Percentiles rank a stretch among this genome's conserved stretches.
phyloP scores from a whole-genome alignment of 768 basidiomycete genomes.

The Naganishia onofrii region DNA sequence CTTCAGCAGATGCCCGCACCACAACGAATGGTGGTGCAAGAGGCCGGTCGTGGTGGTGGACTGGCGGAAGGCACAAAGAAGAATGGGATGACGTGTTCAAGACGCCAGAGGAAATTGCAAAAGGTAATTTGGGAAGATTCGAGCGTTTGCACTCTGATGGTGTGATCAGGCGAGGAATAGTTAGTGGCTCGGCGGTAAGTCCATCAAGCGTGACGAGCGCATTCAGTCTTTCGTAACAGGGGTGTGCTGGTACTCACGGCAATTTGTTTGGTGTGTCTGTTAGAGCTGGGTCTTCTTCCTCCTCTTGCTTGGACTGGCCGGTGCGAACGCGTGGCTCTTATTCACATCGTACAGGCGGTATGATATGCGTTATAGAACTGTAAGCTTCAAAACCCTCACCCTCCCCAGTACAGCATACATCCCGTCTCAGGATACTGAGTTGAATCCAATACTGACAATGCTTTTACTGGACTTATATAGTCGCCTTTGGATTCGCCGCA shows the following conservation, averaged over 20 bases:
- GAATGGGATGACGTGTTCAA: constrained; percentile 26
- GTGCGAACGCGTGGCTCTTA: constrained; percentile 46
- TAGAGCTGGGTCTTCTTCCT: constrained; percentile 33
- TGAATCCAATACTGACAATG: too few relatives aligned
- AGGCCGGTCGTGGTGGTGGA: neutral
- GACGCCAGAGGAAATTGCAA: constrained; percentile 16
- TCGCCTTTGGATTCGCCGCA: constrained; percentile 44
- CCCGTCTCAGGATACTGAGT: too few relatives aligned
- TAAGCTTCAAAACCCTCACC: constrained; percentile 25
- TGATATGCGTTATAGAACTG: constrained; percentile 48
- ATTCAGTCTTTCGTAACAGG: too few relatives aligned
- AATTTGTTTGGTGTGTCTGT: neutral
- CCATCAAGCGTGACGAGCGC: too few relatives aligned
- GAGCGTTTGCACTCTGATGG: neutral
- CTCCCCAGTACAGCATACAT: too few relatives aligned
- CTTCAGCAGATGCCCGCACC: neutral
- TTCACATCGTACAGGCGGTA: constrained; percentile 49
- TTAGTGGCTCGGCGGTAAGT: constrained; percentile 20
- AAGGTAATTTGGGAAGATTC: constrained; percentile 26
- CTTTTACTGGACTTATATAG: constrained; percentile 21
- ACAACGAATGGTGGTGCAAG: neutral
- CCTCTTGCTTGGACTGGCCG: constrained; percentile 36
- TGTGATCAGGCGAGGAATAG: neutral
- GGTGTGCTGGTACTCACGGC: too few relatives aligned
- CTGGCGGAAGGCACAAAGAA: neutral